Conservation (phyloP, 495 filamentous ascomycete genomes). For the Xylaria venustula region DNA sequence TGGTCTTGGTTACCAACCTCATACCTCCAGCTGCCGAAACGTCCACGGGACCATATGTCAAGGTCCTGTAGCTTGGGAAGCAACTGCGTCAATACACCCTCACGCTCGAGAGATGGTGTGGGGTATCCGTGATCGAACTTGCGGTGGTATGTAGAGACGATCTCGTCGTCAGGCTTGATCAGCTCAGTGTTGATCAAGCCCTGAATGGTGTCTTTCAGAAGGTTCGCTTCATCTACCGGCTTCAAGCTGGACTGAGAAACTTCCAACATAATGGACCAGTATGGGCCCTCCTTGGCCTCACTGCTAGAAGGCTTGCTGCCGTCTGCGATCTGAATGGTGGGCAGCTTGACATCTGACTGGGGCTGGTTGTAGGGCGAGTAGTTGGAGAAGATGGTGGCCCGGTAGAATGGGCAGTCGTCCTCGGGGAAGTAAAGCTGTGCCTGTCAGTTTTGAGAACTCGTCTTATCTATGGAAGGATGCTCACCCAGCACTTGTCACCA, state of each 20-base stretch:
- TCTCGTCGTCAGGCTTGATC: slow-evolving; percentile 86
- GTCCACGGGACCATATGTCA: slow-evolving; percentile 93
- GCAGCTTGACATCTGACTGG: slow-evolving; percentile 73
- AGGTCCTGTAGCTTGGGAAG: slow-evolving; percentile 87
- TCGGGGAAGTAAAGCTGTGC: slow-evolving; percentile 95
- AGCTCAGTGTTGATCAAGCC: slow-evolving; percentile 97
- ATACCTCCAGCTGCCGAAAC: slow-evolving; percentile 98
- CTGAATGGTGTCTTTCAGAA: slow-evolving; percentile 88
- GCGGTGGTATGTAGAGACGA: slow-evolving; percentile 98
- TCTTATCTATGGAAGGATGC: slow-evolving; percentile 16
- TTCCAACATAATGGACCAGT: slow-evolving; percentile 99
- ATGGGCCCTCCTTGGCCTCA: slow-evolving; percentile 78
- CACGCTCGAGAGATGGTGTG: slow-evolving; percentile 90
- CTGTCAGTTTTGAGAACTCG: slow-evolving; percentile 19
- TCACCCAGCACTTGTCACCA: slow-evolving; percentile 98
- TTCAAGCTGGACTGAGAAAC: slow-evolving; percentile 96
- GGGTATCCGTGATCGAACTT: slow-evolving; percentile 99
- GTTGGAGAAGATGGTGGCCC: slow-evolving; percentile 99
- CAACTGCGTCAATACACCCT: slow-evolving; percentile 87
- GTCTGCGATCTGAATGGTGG: slow-evolving; percentile 80
- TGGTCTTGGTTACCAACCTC: slow-evolving; percentile 96
- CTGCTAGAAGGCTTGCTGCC: slow-evolving; percentile 72
- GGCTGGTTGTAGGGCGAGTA: slow-evolving; percentile 99
- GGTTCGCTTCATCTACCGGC: slow-evolving; percentile 77
- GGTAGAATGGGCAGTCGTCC: slow-evolving; percentile 98